phyloP scores from a whole-genome alignment of 805 yeast genomes.

The Saturnispora kantuleensis region DNA sequence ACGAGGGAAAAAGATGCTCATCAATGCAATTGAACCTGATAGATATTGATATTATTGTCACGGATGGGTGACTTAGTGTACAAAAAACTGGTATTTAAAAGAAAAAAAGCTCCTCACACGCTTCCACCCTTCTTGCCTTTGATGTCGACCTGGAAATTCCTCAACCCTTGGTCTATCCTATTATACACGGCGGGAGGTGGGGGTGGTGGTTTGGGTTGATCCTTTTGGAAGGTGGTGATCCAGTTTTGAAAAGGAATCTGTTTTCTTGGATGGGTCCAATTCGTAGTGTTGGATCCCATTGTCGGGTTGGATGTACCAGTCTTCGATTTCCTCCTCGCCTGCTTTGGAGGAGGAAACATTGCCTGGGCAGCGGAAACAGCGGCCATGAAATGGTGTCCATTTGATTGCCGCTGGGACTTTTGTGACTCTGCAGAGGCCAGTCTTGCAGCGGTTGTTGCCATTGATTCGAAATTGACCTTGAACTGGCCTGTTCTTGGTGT shows the following conservation, averaged over 20 bases:
- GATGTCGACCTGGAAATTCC: constrained; percentile 25
- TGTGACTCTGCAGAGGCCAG: background rate
- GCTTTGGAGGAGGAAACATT: background rate
- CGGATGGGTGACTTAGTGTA: too few relatives aligned
- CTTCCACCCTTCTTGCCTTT: background rate
- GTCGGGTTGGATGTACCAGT: background rate
- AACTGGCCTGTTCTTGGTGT: background rate
- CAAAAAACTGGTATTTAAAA: too few relatives aligned
- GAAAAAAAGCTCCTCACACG: too few relatives aligned
- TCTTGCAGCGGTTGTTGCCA: background rate
- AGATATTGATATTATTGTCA: too few relatives aligned
- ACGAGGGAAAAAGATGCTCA: too few relatives aligned
- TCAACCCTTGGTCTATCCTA: constrained; percentile 24
- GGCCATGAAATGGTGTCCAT: background rate
- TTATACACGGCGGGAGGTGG: constrained; percentile 23
- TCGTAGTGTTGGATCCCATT: background rate
- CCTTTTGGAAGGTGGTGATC: constrained; percentile 26
- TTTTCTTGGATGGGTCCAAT: background rate
- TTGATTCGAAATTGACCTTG: background rate
- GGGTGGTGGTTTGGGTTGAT: constrained; percentile 16
- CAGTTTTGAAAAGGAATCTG: constrained; percentile 17
- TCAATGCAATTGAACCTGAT: too few relatives aligned
- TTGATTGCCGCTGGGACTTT: background rate
- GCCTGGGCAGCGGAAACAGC: constrained; percentile 6
- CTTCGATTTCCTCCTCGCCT: background rate